These are phyloP conservation scores for Debaryomyces psychrophilus DNA, from an alignment of 1,139 yeast species.

Conservation along the genomic window DNA sequence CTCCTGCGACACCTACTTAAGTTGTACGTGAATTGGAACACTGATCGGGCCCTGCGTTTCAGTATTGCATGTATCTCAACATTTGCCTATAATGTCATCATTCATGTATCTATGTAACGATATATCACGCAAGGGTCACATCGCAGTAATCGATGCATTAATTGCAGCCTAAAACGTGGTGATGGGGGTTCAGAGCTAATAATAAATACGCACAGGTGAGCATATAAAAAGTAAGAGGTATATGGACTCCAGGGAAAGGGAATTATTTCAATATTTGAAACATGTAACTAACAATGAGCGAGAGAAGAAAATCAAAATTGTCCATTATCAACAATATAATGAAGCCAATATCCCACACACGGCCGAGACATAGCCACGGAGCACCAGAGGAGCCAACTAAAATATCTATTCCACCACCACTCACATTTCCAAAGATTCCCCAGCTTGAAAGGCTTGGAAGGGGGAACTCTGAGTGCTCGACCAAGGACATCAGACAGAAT, in stretches of 20 bases:
- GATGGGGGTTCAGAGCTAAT: background rate
- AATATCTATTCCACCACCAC: slow-evolving; percentile 2
- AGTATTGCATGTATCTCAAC: slow-evolving; percentile 1
- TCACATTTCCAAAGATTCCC: background rate
- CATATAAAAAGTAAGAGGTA: background rate
- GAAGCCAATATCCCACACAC: background rate
- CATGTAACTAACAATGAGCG: background rate
- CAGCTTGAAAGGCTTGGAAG: background rate
- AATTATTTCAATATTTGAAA: background rate
- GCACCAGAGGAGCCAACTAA: background rate
- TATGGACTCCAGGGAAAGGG: background rate
- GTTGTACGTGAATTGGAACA: background rate
- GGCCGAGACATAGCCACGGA: background rate
- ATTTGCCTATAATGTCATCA: background rate
- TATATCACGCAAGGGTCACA: background rate
- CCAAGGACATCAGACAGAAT: background rate
- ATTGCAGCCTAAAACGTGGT: background rate
- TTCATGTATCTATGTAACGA: slow-evolving; percentile 2
- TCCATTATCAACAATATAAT: slow-evolving; percentile 1
- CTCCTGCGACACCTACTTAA: background rate
- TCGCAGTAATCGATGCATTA: background rate
- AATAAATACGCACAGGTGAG: background rate
- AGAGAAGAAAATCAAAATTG: slow-evolving; percentile 2
- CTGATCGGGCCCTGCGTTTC: background rate
- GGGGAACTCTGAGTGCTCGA: background rate